Conservation (phyloP, 768 basidiomycete genomes). For the Amanita pseudoporphyria region DNA sequence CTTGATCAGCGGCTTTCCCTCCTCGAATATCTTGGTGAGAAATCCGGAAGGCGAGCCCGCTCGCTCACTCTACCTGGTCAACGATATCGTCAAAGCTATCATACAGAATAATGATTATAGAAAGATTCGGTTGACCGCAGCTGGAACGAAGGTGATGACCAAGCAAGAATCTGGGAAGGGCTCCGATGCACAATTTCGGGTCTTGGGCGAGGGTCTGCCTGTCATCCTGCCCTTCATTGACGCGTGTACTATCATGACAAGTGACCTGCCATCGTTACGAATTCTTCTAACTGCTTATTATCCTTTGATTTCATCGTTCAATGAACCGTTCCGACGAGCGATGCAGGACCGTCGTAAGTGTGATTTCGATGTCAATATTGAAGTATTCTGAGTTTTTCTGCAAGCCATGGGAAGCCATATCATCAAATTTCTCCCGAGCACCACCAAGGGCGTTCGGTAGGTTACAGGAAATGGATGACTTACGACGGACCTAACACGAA, state of each 20-base stretch:
- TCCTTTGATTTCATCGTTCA: conserved; percentile 60
- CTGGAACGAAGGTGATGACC: conserved; percentile 90
- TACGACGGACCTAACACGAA: conserved; percentile 1
- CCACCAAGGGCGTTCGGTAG: neutral
- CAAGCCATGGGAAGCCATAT: conserved; percentile 66
- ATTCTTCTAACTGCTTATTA: conserved; percentile 73
- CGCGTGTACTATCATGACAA: conserved; percentile 48
- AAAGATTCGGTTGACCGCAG: conserved; percentile 77
- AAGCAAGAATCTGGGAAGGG: conserved; percentile 76
- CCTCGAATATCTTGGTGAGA: conserved; percentile 72
- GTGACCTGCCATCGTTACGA: conserved; percentile 46
- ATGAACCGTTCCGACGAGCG: conserved; percentile 43
- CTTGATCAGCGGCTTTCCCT: conserved; percentile 63
- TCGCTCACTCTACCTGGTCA: conserved; percentile 83
- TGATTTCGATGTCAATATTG: neutral
- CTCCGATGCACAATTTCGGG: conserved; percentile 53
- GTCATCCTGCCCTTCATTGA: conserved; percentile 78
- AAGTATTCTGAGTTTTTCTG: neutral
- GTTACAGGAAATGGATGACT: neutral
- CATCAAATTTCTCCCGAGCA: conserved; percentile 40
- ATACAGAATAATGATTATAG: conserved; percentile 75
- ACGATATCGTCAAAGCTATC: conserved; percentile 74
- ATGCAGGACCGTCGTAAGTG: conserved; percentile 48
- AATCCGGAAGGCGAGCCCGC: conserved; percentile 66
- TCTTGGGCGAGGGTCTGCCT: conserved; percentile 79